Conservation (phyloP, 495 filamentous ascomycete species). For the Daldinia loculata region DNA sequence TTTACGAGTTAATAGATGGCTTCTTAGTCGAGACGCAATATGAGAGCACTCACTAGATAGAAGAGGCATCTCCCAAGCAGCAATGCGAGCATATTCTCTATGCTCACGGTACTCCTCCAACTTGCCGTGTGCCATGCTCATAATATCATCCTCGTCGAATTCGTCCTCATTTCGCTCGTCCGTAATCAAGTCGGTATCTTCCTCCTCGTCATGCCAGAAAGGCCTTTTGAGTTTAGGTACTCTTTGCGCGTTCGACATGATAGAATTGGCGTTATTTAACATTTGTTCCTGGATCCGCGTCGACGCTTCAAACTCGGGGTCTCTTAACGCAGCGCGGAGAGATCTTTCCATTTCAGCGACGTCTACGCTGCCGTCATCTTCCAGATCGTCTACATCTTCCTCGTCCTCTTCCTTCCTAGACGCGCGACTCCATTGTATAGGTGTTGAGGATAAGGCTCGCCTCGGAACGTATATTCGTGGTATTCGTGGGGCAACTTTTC, state of each 20-base stretch:
- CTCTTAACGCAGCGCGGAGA: constrained; percentile 5
- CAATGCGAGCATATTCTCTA: constrained; percentile 84
- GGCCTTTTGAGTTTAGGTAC: constrained; percentile 15
- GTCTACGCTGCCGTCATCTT: constrained; percentile 28
- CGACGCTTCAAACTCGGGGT: constrained; percentile 5
- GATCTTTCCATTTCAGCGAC: constrained; percentile 13
- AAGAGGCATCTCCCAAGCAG: constrained; percentile 96
- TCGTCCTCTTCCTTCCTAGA: constrained; percentile 24
- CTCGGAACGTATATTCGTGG: constrained; percentile 40
- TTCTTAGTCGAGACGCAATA: neutral
- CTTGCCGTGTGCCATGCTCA: constrained; percentile 80
- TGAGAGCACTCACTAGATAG: constrained; percentile 72
- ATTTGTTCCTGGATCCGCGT: constrained; percentile 16
- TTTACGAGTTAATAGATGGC: constrained; percentile 40
- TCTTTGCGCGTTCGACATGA: constrained; percentile 10
- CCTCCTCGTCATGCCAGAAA: constrained; percentile 56
- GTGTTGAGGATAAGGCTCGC: constrained; percentile 53
- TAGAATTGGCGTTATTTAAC: neutral
- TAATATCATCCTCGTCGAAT: constrained; percentile 80
- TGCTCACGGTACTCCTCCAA: constrained; percentile 89
- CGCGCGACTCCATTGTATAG: constrained; percentile 35
- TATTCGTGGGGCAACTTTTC: constrained; percentile 21
- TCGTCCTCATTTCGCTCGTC: constrained; percentile 53
- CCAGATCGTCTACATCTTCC: neutral
- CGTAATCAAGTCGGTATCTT: constrained; percentile 52